These are phyloP conservation scores for Tulasnella sp. DNA, from an alignment of 768 basidiomycete species.

Conservation along the genomic window DNA sequence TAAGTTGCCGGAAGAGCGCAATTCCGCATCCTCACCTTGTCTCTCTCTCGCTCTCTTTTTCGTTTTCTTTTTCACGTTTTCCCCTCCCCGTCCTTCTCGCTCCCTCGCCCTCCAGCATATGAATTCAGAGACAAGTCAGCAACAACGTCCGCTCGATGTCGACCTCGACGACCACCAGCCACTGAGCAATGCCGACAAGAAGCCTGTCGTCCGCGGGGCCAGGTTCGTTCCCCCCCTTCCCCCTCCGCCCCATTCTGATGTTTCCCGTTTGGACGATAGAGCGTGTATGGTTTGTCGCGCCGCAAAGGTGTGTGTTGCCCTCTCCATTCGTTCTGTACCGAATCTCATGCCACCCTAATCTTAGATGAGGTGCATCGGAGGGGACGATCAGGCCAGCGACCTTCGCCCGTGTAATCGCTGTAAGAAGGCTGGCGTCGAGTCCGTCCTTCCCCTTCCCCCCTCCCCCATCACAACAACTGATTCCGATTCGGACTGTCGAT, in stretches of 20 bases:
- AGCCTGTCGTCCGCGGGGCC: slow-evolving; percentile 10
- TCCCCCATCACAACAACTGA: slow-evolving; percentile 18
- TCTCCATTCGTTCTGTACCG: slow-evolving; percentile 13
- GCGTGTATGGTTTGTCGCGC: slow-evolving; percentile 78
- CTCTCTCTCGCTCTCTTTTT: too few relatives aligned
- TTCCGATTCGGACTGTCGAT: slow-evolving; percentile 2
- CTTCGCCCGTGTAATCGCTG: slow-evolving; percentile 72
- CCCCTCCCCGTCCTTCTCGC: not conserved
- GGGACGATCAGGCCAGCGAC: slow-evolving; percentile 50
- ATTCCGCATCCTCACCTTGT: too few relatives aligned
- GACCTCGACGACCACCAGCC: not conserved
- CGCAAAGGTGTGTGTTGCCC: slow-evolving; percentile 47
- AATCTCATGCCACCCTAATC: not conserved
- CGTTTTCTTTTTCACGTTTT: too few relatives aligned
- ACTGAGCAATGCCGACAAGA: not conserved
- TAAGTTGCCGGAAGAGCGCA: too few relatives aligned
- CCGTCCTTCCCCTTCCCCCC: slow-evolving; percentile 15
- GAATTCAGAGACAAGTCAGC: too few relatives aligned
- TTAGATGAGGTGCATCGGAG: slow-evolving; percentile 86
- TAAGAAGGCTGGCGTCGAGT: slow-evolving; percentile 67
- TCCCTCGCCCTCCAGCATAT: slow-evolving; percentile 10
- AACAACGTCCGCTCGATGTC: too few relatives aligned
- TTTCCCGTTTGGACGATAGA: not conserved
- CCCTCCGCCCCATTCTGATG: not conserved
- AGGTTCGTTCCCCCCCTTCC: not conserved